Evolutionary conservation across 345 rosid genomes (phyloP), one percentile per base, ranked within the genome.

Genomic region (Linum tenue): DNA sequence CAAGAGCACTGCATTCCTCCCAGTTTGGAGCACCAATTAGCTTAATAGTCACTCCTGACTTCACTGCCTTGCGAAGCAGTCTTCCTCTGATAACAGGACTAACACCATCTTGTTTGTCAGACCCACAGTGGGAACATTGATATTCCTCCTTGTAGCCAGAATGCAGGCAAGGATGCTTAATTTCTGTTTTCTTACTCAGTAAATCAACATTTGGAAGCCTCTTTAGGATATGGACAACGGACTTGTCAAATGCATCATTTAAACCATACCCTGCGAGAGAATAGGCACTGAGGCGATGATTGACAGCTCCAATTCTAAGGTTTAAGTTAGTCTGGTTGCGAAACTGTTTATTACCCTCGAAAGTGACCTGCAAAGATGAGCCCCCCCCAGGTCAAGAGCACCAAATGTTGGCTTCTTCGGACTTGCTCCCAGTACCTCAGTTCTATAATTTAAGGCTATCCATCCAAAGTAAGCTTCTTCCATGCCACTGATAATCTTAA

Each of bases 401-500:
- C 99, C 99, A 79, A 86, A 94, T 65, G 97, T 94, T 51, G 79
- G 80, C 72, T 78, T 88, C 70, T 84, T 88, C 11, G 89, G 96
- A 44, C 59, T 41, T n/a, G 81, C 76, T 70, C 96, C 96, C 65
- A 94, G 78, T 76, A 79, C 80, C 66, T 80, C 75, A 2, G 81
- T 84, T 66, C 69, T 87, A 71, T 94, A 90, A 72, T 94, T 94
- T 65, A 94, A 88, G 61, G 99, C 96, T 2, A 88, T 85, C 99
- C 99, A 94, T 68, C 97, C 99, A 64, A 71, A 85, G 77, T 88
- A 94, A 66, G 99, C 99, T 80, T 94, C 99, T 71, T 94, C 96
- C 67, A 84, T 83, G 68, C 99, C 99, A 69, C 81, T 86, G 65
- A 94, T 88, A 72, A 82, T 86, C 77, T 81, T 86, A 67, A 94